Conservation (phyloP, 2,329 filamentous ascomycete species). For the Helotiales sp. region DNA sequence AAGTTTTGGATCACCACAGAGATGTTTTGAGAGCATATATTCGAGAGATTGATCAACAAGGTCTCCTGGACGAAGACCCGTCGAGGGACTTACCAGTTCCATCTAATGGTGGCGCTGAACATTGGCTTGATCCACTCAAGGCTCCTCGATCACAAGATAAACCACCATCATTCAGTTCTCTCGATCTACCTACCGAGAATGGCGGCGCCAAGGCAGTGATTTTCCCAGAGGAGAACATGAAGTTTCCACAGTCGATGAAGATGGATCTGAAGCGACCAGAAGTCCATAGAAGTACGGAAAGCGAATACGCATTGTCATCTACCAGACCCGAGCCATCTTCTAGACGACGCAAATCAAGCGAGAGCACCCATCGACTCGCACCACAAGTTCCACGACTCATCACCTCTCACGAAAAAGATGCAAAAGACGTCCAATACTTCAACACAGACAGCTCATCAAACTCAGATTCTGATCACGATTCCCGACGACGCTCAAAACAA, state of each 20-base stretch:
- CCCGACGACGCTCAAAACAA: conserved; percentile 6
- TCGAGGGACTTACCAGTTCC: conserved; percentile 33
- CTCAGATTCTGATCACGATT: conserved; percentile 21
- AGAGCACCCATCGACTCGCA: conserved; percentile 5
- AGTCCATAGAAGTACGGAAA: background rate
- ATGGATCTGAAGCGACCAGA: conserved; percentile 27
- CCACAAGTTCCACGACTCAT: conserved; percentile 18
- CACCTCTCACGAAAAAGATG: conserved; percentile 18
- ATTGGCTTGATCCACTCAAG: conserved; percentile 27
- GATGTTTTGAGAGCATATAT: conserved; percentile 62
- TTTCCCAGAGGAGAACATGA: conserved; percentile 33
- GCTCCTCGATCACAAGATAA: conserved; percentile 10
- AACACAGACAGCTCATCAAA: conserved; percentile 26
- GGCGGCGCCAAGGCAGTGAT: conserved; percentile 29
- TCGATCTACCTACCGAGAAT: conserved; percentile 21
- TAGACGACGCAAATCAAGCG: conserved; percentile 3
- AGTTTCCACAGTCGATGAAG: conserved; percentile 35
- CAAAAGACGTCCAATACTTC: conserved; percentile 16
- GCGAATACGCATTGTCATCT: background rate
- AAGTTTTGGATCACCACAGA: conserved; percentile 57
- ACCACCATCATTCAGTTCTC: conserved; percentile 26
- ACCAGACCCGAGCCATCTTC: background rate
- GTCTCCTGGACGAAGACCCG: conserved; percentile 50
- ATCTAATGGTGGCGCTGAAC: conserved; percentile 31
- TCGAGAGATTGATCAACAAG: conserved; percentile 56